Conservation (phyloP, 179 eudicot genomes). For the Pouteria campechiana region DNA sequence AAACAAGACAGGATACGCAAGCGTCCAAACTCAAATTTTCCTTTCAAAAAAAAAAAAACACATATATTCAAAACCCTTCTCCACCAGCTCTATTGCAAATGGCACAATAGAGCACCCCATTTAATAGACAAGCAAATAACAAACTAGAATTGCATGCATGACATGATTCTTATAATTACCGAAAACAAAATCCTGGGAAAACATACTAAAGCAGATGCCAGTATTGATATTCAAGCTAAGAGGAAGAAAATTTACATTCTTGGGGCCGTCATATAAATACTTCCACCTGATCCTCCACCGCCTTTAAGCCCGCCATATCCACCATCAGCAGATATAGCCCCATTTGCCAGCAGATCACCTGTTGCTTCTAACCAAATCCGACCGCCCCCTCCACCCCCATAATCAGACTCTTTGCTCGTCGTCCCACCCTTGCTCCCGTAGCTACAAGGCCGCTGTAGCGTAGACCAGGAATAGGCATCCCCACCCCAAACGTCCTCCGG, state of each 20-base stretch:
- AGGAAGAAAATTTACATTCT: slow-evolving; percentile 43
- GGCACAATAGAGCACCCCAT: no score
- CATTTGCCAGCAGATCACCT: slow-evolving; percentile 29
- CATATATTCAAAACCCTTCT: no score
- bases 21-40: no score
- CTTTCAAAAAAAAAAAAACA: no score
- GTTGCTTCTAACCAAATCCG: slow-evolving; percentile 42
- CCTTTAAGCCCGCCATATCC: slow-evolving; percentile 84
- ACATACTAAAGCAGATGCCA: not conserved
- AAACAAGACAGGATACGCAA: no score
- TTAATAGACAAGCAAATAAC: no score
- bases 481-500: slow-evolving; percentile 98
- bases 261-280: slow-evolving; percentile 52
- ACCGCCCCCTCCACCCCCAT: slow-evolving; percentile 94
- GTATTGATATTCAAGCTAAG: not conserved
- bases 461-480: slow-evolving; percentile 73
- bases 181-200: no score
- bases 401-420: slow-evolving; percentile 58
- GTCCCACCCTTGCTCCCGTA: slow-evolving; percentile 90
- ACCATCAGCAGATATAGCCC: slow-evolving; percentile 70
- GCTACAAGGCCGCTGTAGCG: slow-evolving; percentile 56
- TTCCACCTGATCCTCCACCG: slow-evolving; percentile 98
- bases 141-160: no score
- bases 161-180: no score
- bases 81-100: no score